phyloP scores from a whole-genome alignment of 108 stramenopile species.

The Cylindrotheca fusiformis region DNA sequence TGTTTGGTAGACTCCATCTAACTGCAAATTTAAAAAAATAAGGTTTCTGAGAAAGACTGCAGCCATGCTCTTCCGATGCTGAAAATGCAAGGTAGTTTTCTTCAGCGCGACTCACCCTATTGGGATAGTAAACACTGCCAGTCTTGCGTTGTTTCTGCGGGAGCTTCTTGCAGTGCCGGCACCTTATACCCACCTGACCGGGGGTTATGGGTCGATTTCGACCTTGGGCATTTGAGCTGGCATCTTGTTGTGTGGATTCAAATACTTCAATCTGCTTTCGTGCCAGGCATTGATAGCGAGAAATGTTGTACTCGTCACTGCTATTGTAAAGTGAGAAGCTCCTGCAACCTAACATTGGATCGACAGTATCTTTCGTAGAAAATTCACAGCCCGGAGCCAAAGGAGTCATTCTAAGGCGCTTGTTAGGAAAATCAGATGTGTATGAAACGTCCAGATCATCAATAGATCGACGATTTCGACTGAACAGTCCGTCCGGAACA shows the following conservation, averaged over 20 bases:
- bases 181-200: slow-evolving; percentile 52
- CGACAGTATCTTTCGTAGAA: too few relatives aligned
- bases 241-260: slow-evolving; percentile 36
- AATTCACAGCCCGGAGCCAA: too few relatives aligned
- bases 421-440: too few relatives aligned
- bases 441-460: too few relatives aligned
- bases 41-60: slow-evolving; percentile 39
- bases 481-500: too few relatives aligned
- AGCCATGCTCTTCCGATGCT: not conserved
- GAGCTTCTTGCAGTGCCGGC: slow-evolving; percentile 33
- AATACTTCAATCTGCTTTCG: slow-evolving; percentile 52
- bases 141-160: slow-evolving; percentile 17
- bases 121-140: slow-evolving; percentile 48
- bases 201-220: slow-evolving; percentile 36
- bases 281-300: slow-evolving; percentile 47
- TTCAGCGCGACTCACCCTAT: slow-evolving; percentile 6
- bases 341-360: too few relatives aligned
- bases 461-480: too few relatives aligned
- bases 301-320: slow-evolving; percentile 39
- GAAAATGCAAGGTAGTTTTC: not conserved
- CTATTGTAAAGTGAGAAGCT: too few relatives aligned
- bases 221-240: slow-evolving; percentile 33
- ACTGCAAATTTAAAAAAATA: slow-evolving; percentile 26
- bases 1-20: slow-evolving; percentile 51
- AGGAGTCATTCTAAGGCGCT: too few relatives aligned